Evolutionary conservation across 257 asterid genomes (phyloP).

Genomic region (Solanum medicagineum): DNA sequence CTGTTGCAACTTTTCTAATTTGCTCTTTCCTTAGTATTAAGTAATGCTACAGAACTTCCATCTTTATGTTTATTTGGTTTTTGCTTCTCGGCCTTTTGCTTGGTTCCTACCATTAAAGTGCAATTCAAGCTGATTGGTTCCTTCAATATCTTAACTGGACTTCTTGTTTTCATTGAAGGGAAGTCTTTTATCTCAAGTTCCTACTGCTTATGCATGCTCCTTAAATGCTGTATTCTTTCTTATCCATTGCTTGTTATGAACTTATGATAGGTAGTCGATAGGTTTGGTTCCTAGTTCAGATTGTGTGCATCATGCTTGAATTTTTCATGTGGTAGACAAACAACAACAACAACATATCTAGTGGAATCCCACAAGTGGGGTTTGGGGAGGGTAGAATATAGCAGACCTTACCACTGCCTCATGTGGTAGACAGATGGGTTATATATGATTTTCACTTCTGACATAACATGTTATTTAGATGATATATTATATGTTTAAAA

Average conservation of each 20-base stretch:
- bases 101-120: background rate
- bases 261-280: background rate
- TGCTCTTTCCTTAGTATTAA: background rate
- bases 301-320: background rate
- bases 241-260: background rate
- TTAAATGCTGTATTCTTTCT: background rate
- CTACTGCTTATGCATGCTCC: background rate
- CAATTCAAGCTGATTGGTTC: background rate
- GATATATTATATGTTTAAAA: background rate
- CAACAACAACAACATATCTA: too few relatives aligned
- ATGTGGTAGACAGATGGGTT: background rate
- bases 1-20: background rate
- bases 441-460: background rate
- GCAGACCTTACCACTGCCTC: background rate
- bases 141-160: background rate
- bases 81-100: background rate
- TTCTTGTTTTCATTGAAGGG: background rate
- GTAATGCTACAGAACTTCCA: background rate
- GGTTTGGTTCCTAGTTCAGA: background rate
- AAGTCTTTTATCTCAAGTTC: background rate
- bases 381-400: too few relatives aligned
- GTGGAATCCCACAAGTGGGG: too few relatives aligned
- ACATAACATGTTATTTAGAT: background rate
- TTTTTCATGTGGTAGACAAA: background rate
- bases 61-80: background rate